A percentile compares a stretch with the other conserved stretches of the same genome.
Conservation (phyloP, 805 yeast genomes). For the Vanderwaltozyma polyspora region DNA sequence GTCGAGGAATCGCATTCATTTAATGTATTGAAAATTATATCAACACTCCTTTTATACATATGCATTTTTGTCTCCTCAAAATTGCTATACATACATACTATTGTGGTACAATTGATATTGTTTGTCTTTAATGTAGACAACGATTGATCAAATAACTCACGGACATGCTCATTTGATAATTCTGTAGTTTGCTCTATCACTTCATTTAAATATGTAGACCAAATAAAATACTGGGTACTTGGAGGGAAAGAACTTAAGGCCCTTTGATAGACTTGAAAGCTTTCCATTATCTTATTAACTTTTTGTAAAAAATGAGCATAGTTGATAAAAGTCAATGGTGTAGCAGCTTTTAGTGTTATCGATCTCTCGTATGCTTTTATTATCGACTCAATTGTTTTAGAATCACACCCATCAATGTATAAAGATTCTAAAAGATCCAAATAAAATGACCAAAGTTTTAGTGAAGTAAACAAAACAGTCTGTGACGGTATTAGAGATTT, state of each 20-base stretch:
- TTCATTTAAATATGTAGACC: constrained; percentile 55
- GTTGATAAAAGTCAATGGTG: constrained; percentile 54
- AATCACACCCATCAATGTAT: constrained; percentile 17
- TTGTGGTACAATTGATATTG: constrained; percentile 30
- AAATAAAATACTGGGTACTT: constrained; percentile 48
- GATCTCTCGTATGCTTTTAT: constrained; percentile 40
- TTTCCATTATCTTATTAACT: constrained; percentile 31
- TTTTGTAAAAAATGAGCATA: constrained; percentile 53
- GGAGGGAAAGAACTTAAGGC: constrained; percentile 54
- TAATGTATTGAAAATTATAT: constrained; percentile 34
- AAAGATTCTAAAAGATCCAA: constrained; percentile 56
- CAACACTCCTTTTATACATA: constrained; percentile 37
- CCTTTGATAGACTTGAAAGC: constrained; percentile 53
- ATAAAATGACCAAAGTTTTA: constrained; percentile 61
- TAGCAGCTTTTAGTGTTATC: constrained; percentile 50
- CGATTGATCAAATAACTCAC: constrained; percentile 69
- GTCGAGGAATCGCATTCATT: constrained; percentile 15
- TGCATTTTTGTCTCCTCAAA: constrained; percentile 50
- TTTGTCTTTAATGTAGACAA: constrained; percentile 40
- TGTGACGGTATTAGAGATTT: constrained; percentile 36
- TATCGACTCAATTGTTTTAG: constrained; percentile 20
- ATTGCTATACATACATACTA: constrained; percentile 46
- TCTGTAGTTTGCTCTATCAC: constrained; percentile 26
- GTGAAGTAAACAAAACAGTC: constrained; percentile 46
- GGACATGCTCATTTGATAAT: constrained; percentile 39